Base-by-base conservation (phyloP, 2,329 filamentous ascomycete genomes). In the Fusarium sororula region DNA sequence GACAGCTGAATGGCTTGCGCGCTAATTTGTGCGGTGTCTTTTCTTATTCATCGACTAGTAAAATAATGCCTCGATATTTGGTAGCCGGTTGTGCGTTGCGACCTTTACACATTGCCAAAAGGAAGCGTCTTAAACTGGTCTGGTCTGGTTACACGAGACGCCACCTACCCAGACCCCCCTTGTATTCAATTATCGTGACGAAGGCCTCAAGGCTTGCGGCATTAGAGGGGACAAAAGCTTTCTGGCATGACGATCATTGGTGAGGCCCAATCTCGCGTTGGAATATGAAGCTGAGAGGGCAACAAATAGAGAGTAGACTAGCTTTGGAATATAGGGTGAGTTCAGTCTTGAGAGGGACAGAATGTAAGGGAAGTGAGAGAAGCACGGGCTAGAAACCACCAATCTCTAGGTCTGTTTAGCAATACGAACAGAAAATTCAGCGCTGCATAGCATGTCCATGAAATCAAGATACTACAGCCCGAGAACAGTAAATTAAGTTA, bases 371-470 rank as follows among this genome's bases (percentile, higher is more conserved):
- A 13, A 20, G 5, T 18, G 7, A 50, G 5, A n/a, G 15, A n/a
- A 18, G 4, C 3, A 13, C 3, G 3, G 1, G 4, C 5, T 18
- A 28, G 3, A 12, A 5, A n/a, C 11, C 3, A 13, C 6, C 7
- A 32, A 18, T n/a, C 0, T n/a, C 10, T 6, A 3, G 7, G 11
- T 10, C 17, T 32, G 22, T 18, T n/a, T 14, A 12, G 10, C 14
- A n/a, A n/a, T 30, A 6, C 7, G 22, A 17, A 12, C 17, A 13
- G 14, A 9, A 30, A 2, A n/a, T 6, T 8, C 47, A n/a, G 15
- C 6, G 17, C 11, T 51, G 8, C 18, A 12, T 3, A n/a, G 5
- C 6, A 18, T 32, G 3, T 35, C 15, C 7, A 18, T n/a, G 22
- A 5, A 2, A n/a, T 32, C 2, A 6, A n/a, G 28, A 18, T 18